Percentiles rank a stretch among this genome's conserved stretches.
phyloP scores from a whole-genome alignment of 352 stramenopile species.

The Globisporangium sylvaticum region DNA sequence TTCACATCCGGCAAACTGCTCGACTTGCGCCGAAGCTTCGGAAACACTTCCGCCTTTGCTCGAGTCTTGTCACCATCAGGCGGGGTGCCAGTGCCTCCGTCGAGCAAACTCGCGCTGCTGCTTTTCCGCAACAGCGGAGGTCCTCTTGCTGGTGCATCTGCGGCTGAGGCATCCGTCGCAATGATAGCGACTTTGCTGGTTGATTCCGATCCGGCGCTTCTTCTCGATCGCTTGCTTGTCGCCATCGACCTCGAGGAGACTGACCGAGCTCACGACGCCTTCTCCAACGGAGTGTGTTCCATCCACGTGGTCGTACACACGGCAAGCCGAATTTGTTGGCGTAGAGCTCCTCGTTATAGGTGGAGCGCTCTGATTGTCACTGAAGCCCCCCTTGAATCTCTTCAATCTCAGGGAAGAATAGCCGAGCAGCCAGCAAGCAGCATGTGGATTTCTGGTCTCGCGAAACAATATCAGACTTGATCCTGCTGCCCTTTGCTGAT shows the following conservation, averaged over 20 bases:
- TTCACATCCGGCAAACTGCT: constrained; percentile 45
- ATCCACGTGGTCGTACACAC: constrained; percentile 1
- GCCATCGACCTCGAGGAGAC: constrained; percentile 5
- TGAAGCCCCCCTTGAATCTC: not conserved
- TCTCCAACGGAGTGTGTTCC: not conserved
- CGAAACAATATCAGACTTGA: not conserved
- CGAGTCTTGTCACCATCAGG: not conserved
- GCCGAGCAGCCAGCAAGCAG: not conserved
- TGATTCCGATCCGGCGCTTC: not conserved
- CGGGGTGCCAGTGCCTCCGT: constrained; percentile 14
- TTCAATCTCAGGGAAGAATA: not conserved
- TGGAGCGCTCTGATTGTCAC: not conserved
- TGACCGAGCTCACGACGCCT: not conserved
- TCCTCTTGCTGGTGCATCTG: not conserved
- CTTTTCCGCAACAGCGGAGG: constrained; percentile 47
- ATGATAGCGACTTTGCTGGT: not conserved
- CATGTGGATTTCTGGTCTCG: not conserved
- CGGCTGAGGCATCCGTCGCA: not conserved
- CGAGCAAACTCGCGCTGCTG: constrained; percentile 47
- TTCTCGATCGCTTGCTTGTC: constrained; percentile 13
- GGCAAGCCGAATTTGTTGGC: not conserved
- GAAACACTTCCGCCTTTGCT: constrained; percentile 14
- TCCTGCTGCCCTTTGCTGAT: not conserved
- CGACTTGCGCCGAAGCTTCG: constrained; percentile 38
- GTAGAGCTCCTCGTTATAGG: not conserved